Base-by-base conservation (phyloP, 257 asterid species). In the Echites panduratus region DNA sequence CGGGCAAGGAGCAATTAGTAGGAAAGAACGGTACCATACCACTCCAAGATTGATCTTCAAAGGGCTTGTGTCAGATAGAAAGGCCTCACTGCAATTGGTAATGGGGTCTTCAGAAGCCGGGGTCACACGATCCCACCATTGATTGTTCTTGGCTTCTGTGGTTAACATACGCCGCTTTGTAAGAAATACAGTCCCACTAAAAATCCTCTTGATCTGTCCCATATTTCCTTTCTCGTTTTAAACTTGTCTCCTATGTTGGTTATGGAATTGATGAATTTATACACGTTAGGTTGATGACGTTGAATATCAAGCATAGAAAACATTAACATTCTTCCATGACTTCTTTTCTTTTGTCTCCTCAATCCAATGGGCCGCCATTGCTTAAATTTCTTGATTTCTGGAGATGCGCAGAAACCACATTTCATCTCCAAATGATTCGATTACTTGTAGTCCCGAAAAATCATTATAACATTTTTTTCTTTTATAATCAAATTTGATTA, bases 71-170 rank as follows among this genome's bases (percentile, higher is more conserved):
- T 95, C 99, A 59, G 99, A 91, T 38, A 91, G 89, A 35, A 89
- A 95, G 75, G 99, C 98, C 80, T 92, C 96, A 65, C 94, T 88
- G 40, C 91, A 98, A 44, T 97, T 96, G 70, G 89, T 93, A 78
- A 95, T 95, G 63, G 99, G 99, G 80, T 95, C 99, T 79, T 90
- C 90, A 5, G 98, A 80, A 66, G 99, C 99, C 29, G 96, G 96
- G 11, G 16, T 64, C 49, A 64, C 69, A 38, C 69, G 49, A 64
- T 38, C 69, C 69, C 69, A 64, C 69, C 49, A 38, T 38, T 64
- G 49, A 40, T 38, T 14, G 3, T 64, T 64, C 49, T 64, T 64
- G 7, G 48, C 2, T 17, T 7, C 4, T 19, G 45, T 17, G 45
- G 29, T 38, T 62, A 19, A 62, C 24, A 16, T 14, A 35, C 4